Conservation (phyloP, 2,329 filamentous ascomycete species). For the Diaporthe ilicicola region DNA sequence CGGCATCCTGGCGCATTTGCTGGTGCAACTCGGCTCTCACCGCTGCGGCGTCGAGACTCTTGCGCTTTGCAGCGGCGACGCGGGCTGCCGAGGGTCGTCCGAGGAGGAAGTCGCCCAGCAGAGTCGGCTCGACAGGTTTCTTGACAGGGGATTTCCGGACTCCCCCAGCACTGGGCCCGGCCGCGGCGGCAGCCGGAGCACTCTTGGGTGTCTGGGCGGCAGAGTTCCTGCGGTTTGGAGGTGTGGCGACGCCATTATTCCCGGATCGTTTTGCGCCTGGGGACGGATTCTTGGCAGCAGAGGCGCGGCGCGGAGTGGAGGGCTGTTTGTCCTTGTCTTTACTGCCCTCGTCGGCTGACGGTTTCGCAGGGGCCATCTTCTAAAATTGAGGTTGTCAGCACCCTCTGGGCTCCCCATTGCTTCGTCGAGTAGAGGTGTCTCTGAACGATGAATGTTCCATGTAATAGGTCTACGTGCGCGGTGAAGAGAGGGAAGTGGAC, state of each 20-base stretch:
- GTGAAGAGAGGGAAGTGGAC: conserved; percentile 11
- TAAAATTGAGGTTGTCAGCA: conserved; percentile 27
- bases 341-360: conserved; percentile 31
- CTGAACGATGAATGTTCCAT: background rate
- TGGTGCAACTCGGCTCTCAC: conserved; percentile 63
- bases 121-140: conserved; percentile 52
- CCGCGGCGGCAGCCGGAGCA: conserved; percentile 48
- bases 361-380: conserved; percentile 35
- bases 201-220: conserved; percentile 50
- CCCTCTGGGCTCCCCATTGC: background rate
- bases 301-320: conserved; percentile 24
- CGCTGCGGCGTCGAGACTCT: conserved; percentile 62
- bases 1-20: conserved; percentile 67
- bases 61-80: conserved; percentile 56
- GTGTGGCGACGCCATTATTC: conserved; percentile 38
- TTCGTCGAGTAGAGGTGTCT: background rate
- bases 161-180: conserved; percentile 37
- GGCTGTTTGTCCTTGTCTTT: conserved; percentile 32
- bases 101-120: conserved; percentile 66
- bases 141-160: conserved; percentile 48
- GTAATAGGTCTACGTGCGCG: background rate
- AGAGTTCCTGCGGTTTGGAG: conserved; percentile 38
- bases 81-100: conserved; percentile 66
- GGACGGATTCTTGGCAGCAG: conserved; percentile 34
- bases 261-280: conserved; percentile 29